Evolutionary conservation across 2,329 filamentous ascomycete species (phyloP), one percentile per base, ranked within the genome.

Genomic region (Trichocomaceae sp.): DNA sequence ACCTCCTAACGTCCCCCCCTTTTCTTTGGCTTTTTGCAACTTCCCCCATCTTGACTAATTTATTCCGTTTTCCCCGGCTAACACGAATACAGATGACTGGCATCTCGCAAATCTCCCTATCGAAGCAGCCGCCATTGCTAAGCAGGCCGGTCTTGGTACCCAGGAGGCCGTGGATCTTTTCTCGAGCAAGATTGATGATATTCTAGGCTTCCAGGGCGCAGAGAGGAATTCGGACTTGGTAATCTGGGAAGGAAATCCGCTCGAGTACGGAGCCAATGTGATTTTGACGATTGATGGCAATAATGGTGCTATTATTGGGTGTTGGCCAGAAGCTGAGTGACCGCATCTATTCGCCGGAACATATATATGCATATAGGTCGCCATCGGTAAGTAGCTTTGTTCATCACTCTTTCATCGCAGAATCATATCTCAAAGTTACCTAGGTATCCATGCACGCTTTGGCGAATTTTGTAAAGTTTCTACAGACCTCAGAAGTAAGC

Each of bases 211-310:
- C 22, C 42, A 61, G 4, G 53, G 58, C 13, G 47, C 55, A 37
- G 61, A 69, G 44, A 63, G 57, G 29, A 65, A 63, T 48, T 62
- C 59, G 12, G 75, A 77, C 55, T 62, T 75, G 44, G 75, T 77
- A 9, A 57, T 77, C 15, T 77, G 68, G 62, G 74, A 77, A 59
- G 73, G 73, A 5, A 67, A 69, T 60, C 75, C 75, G 19, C 58
- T 77, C 42, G 63, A 71, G 54, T 54, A 58, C 19, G 57, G 57
- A 8, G 57, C 57, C 19, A 58, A 47, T 22, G 54, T 54, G 1
- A 54, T 58, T 29, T 42, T 58, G 35, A 44, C 54, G 2, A 42
- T 58, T 44, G 57, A 58, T n/a, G 57, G 57, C 0, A 47, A 58
- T 35, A 15, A 46, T n/a, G 37, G 23, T 31, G 41, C 12, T 0